These are phyloP conservation scores for Fraxinus baroniana DNA, from an alignment of 305 asterid species.

Conservation along the genomic window DNA sequence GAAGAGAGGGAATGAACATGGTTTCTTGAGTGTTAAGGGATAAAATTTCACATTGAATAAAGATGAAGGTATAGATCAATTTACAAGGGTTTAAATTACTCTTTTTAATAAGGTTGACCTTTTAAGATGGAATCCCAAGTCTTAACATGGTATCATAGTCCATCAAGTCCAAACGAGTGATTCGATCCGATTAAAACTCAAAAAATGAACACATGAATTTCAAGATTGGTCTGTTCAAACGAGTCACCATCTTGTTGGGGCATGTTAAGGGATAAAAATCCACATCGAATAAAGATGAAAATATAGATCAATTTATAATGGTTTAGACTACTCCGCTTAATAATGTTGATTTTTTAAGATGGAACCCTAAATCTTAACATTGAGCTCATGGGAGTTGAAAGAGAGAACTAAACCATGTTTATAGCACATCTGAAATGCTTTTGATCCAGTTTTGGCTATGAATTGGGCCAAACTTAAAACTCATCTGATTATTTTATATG, in stretches of 20 bases:
- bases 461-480: background rate
- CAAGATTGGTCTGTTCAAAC: background rate
- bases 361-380: too few relatives aligned
- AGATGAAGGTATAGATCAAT: background rate
- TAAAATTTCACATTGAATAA: too few relatives aligned
- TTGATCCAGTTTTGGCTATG: background rate
- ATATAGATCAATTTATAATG: background rate
- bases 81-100: too few relatives aligned
- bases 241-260: background rate
- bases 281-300: background rate
- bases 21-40: background rate
- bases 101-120: background rate
- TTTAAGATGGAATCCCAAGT: too few relatives aligned
- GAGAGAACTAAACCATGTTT: background rate
- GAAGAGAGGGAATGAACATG: background rate
- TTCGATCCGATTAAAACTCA: background rate
- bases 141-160: background rate
- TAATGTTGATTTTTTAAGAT: background rate
- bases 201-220: too few relatives aligned
- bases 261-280: background rate
- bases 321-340: background rate
- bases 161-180: background rate
- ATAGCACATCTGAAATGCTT: background rate
- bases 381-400: background rate
- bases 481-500: background rate